phyloP scores from a whole-genome alignment of 768 basidiomycete species.

The Pisolithus orientalis region DNA sequence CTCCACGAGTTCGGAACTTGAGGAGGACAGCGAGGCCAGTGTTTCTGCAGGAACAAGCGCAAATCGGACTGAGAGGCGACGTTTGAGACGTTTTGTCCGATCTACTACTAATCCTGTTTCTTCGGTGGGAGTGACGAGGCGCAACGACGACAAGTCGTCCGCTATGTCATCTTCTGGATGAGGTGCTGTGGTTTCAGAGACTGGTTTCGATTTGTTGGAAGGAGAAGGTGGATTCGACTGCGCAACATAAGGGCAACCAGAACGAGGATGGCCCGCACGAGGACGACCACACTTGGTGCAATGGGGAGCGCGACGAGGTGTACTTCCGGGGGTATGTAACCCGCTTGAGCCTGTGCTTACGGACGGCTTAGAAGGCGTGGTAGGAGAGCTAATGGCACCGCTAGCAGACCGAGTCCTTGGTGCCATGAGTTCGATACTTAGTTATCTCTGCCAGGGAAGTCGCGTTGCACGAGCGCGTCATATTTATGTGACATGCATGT shows the following conservation, averaged over 20 bases:
- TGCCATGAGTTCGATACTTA: constrained; percentile 10
- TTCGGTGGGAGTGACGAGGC: constrained; percentile 27
- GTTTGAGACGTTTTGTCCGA: constrained; percentile 5
- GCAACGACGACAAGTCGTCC: constrained; percentile 42
- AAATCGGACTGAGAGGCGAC: constrained; percentile 26
- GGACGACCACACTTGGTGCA: constrained; percentile 54
- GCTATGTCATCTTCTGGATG: constrained; percentile 26
- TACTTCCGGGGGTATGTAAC: constrained; percentile 24
- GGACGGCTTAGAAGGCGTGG: constrained; percentile 22
- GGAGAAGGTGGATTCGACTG: constrained; percentile 17
- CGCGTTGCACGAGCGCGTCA: too few relatives aligned
- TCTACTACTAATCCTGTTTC: constrained; percentile 7
- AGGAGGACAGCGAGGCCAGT: constrained; percentile 45
- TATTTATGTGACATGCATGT: too few relatives aligned
- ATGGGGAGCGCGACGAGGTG: constrained; percentile 45
- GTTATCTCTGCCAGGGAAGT: too few relatives aligned
- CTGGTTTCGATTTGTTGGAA: constrained; percentile 3
- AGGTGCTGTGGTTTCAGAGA: not conserved
- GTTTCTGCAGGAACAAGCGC: constrained; percentile 32
- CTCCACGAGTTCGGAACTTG: constrained; percentile 41
- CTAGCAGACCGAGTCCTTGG: constrained; percentile 23
- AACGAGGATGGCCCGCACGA: constrained; percentile 53
- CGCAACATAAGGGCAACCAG: constrained; percentile 48
- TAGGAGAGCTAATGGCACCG: constrained; percentile 9
- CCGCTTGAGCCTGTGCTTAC: constrained; percentile 4